Evolutionary conservation across 2,329 filamentous ascomycete genomes (phyloP).

Genomic region (Calonectria ilicicola): DNA sequence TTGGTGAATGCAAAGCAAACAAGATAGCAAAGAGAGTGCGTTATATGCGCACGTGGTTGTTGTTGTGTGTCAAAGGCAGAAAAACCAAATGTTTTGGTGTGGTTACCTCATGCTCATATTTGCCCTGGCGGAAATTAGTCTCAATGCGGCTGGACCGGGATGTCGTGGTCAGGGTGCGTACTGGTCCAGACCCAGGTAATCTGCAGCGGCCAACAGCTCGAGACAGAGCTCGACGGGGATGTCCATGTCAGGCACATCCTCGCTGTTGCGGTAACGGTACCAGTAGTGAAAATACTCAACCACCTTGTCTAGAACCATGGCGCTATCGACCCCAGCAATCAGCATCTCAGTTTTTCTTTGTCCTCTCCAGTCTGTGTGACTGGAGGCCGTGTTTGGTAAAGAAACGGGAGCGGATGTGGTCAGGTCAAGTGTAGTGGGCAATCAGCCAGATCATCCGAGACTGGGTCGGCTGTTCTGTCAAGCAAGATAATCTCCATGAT

Average conservation of each 20-base stretch:
- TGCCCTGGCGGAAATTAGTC: slow-evolving; percentile 49
- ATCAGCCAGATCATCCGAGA: slow-evolving; percentile 61
- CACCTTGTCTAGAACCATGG: slow-evolving; percentile 81
- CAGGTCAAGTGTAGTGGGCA: slow-evolving; percentile 75
- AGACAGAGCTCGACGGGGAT: slow-evolving; percentile 83
- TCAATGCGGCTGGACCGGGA: slow-evolving; percentile 32
- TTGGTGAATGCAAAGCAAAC: neutral
- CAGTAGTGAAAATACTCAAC: slow-evolving; percentile 89
- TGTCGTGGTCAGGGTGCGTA: slow-evolving; percentile 51
- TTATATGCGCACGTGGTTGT: neutral
- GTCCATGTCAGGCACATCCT: slow-evolving; percentile 84
- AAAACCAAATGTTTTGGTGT: slow-evolving; percentile 3
- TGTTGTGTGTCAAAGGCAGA: neutral
- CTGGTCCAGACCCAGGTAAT: slow-evolving; percentile 78
- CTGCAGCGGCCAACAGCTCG: slow-evolving; percentile 81
- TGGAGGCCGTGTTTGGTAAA: slow-evolving; percentile 22
- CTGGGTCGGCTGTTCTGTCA: slow-evolving; percentile 56
- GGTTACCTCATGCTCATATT: slow-evolving; percentile 52
- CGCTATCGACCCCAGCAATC: slow-evolving; percentile 60
- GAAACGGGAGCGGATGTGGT: slow-evolving; percentile 45
- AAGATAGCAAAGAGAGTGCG: neutral
- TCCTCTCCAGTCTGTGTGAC: slow-evolving; percentile 23
- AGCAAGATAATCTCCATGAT: slow-evolving; percentile 55
- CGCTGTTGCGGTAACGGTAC: slow-evolving; percentile 76
- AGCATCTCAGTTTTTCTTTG: slow-evolving; percentile 33